These are phyloP conservation scores for Blastocystis sp. DNA, from an alignment of 352 stramenopile genomes.

Conservation along the genomic window DNA sequence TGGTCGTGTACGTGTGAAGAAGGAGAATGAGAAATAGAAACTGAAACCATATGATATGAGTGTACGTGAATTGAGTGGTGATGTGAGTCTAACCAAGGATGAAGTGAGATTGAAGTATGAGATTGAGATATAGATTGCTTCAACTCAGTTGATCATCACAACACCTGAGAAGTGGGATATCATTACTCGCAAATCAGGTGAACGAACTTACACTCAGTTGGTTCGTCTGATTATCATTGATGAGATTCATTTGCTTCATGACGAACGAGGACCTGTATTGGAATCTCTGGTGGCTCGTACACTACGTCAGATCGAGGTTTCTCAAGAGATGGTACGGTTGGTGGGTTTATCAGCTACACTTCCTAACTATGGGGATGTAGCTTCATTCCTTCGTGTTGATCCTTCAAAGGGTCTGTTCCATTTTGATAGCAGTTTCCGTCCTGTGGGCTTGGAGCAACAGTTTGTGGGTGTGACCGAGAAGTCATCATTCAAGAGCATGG, in stretches of 20 bases:
- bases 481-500: slow-evolving; percentile 94
- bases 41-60: slow-evolving; percentile 79
- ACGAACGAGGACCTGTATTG: slow-evolving; percentile 92
- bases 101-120: slow-evolving; percentile 67
- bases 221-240: slow-evolving; percentile 97
- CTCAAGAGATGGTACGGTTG: slow-evolving; percentile 87
- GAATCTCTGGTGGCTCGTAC: slow-evolving; percentile 92
- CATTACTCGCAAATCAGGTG: slow-evolving; percentile 93
- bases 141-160: slow-evolving; percentile 99
- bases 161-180: slow-evolving; percentile 99
- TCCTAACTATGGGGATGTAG: slow-evolving; percentile 98
- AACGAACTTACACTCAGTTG: slow-evolving; percentile 92
- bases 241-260: slow-evolving; percentile 98
- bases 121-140: slow-evolving; percentile 73
- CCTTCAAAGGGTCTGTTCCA: slow-evolving; percentile 94
- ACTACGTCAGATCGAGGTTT: slow-evolving; percentile 92
- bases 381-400: slow-evolving; percentile 91
- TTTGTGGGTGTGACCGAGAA: slow-evolving; percentile 98
- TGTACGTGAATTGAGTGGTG: slow-evolving; percentile 91
- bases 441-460: slow-evolving; percentile 94
- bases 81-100: slow-evolving; percentile 90
- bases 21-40: not conserved
- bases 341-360: slow-evolving; percentile 95
- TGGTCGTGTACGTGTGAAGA: slow-evolving; percentile 67
- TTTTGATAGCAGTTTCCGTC: slow-evolving; percentile 97